Evolutionary conservation across 148 eudicot genomes (phyloP), one percentile per base, ranked within the genome.

Genomic region (Heliamphora exappendiculata): DNA sequence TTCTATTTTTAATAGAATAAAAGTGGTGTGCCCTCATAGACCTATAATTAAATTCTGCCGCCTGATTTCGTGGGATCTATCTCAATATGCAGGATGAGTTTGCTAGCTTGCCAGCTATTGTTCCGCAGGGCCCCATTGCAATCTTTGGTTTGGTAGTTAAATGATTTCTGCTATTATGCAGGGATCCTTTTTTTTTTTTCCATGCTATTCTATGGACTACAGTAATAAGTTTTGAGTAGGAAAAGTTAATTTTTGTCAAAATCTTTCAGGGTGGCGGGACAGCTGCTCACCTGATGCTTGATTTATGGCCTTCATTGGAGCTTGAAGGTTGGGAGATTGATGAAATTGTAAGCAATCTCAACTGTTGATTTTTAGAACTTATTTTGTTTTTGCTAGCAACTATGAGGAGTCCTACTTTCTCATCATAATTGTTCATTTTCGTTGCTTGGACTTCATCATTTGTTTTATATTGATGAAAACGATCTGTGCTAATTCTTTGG

Each of bases 251-350:
- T 17, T 49, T 67, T 58, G 31, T 64, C 44, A 47, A 67, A 67
- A 74, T 65, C 76, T 81, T 76, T 78, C 85, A 89, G 93, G 98
- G 91, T 53, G 98, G 93, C 0, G 97, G 96, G 67, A 94, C 98
- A 50, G 87, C 86, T 39, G 97, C 96, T 10, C 92, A 82, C 63
- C 81, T 92, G 45, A 77, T 94, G 80, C 94, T 94, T 74, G 77
- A 88, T 28, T 53, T 88, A 42, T 92, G 93, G 93, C 98, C 98
- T 60, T 84, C 89, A 0, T 66, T 92, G 79, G 75, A 78, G 78
- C 84, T 92, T 70, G 84, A 92, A 36, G 98, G 98, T 16, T 94
- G 98, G 97, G 98, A 94, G 79, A 87, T 94, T 11, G 98, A 94
- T 70, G 81, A 84, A 51, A 75, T 92, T 66, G 93, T 89, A 81